phyloP scores from a whole-genome alignment of 1,139 yeast species.

The Ogataea hybrid region DNA sequence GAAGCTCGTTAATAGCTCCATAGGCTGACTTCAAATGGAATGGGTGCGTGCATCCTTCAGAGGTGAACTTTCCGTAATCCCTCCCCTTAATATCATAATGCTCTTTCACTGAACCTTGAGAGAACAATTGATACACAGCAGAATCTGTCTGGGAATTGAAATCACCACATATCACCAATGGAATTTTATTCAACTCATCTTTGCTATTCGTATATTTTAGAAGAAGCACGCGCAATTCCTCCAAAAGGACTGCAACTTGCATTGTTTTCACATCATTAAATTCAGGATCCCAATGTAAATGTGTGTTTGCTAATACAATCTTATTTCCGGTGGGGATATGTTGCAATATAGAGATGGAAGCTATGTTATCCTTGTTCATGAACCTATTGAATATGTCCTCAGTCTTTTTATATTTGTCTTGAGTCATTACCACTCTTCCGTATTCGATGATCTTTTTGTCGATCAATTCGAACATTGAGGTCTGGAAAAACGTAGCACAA shows the following conservation, averaged over 20 bases:
- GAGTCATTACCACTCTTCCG: slow-evolving; percentile 82
- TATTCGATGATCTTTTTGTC: slow-evolving; percentile 81
- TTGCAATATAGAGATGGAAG: slow-evolving; percentile 75
- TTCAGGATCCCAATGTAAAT: slow-evolving; percentile 98
- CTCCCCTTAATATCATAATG: slow-evolving; percentile 84
- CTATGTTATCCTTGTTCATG: slow-evolving; percentile 93
- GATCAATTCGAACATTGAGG: slow-evolving; percentile 63
- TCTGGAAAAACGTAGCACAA: slow-evolving; percentile 86
- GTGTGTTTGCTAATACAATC: slow-evolving; percentile 81
- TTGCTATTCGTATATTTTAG: slow-evolving; percentile 40
- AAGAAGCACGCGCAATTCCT: slow-evolving; percentile 70
- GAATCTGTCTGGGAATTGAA: slow-evolving; percentile 85
- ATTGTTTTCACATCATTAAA: slow-evolving; percentile 94
- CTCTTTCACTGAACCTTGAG: slow-evolving; percentile 69
- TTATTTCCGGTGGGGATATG: slow-evolving; percentile 70
- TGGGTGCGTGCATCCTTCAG: slow-evolving; percentile 80
- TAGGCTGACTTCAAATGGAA: slow-evolving; percentile 86
- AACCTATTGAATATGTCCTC: slow-evolving; percentile 95
- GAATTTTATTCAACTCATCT: slow-evolving; percentile 46
- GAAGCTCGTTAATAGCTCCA: slow-evolving; percentile 79
- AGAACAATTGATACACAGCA: slow-evolving; percentile 88
- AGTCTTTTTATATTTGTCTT: slow-evolving; percentile 87
- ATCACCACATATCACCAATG: slow-evolving; percentile 90
- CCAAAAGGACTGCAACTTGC: slow-evolving; percentile 89
- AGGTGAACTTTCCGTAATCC: slow-evolving; percentile 89